Evolutionary conservation across 2,329 filamentous ascomycete species (phyloP).

Genomic region (Cercospora sp.): DNA sequence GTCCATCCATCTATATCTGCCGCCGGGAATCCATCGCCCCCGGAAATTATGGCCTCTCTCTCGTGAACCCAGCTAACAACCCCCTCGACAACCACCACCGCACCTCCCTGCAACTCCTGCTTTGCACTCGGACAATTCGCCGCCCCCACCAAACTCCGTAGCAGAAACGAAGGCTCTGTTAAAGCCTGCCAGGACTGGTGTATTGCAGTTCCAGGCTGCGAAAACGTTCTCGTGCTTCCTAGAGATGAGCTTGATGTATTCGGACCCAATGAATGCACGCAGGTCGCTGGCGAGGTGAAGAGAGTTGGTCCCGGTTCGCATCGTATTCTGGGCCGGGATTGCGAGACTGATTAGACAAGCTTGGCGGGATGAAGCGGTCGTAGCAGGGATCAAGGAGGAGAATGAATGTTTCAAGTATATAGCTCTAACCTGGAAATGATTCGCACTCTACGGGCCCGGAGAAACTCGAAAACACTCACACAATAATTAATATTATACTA

Average conservation of each 20-base stretch:
- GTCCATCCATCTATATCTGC: no score
- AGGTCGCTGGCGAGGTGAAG: neutral
- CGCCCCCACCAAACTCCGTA: neutral
- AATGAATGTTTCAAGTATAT: neutral
- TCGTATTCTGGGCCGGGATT: neutral
- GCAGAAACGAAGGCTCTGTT: neutral
- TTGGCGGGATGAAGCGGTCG: neutral
- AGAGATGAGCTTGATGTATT: neutral
- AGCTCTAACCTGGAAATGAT: neutral
- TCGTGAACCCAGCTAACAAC: neutral
- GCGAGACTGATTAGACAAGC: neutral
- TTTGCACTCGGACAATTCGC: neutral
- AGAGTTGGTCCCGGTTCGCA: neutral
- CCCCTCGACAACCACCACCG: neutral
- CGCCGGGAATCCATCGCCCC: neutral
- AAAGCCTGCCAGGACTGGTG: neutral
- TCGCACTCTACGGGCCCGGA: neutral
- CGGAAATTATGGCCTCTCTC: neutral
- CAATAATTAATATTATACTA: no score
- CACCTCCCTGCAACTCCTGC: neutral
- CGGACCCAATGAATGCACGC: neutral
- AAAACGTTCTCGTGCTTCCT: neutral
- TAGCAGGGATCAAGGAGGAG: neutral
- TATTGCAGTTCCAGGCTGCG: neutral
- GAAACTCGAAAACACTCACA: neutral